These are phyloP conservation scores for Stachybotrys chlorohalonatus DNA, from an alignment of 2,329 filamentous ascomycete species.

Conservation along the genomic window DNA sequence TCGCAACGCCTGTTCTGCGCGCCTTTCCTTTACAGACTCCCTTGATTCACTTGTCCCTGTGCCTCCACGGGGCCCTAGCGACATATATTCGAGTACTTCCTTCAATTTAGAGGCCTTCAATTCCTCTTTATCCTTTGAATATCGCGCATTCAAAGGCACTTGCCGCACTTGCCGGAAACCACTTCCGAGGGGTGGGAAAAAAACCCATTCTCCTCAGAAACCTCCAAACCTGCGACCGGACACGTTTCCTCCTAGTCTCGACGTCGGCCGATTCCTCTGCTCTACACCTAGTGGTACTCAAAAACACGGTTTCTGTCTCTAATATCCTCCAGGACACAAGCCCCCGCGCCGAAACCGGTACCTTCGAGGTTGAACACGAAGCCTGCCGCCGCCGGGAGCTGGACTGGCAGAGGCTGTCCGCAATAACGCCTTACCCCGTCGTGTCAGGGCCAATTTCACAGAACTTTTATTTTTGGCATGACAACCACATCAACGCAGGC, in stretches of 20 bases:
- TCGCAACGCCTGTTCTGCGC: background rate
- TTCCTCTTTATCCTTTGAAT: background rate
- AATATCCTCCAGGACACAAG: background rate
- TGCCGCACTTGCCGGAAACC: background rate
- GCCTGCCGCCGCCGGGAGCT: background rate
- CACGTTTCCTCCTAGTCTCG: background rate
- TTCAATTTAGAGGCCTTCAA: background rate
- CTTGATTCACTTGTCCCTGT: background rate
- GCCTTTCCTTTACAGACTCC: background rate
- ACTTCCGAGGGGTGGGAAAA: background rate
- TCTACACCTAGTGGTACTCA: background rate
- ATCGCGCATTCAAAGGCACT: background rate
- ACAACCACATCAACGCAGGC: conserved; percentile 14
- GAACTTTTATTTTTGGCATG: conserved; percentile 12
- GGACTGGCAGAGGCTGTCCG: background rate
- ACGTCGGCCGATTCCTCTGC: background rate
- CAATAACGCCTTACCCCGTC: background rate
- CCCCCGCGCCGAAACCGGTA: background rate
- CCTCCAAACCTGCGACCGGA: background rate
- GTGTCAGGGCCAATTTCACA: background rate
- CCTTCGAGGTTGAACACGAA: background rate
- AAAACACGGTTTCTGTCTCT: background rate
- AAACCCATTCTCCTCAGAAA: background rate
- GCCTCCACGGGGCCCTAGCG: background rate
- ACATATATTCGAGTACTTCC: background rate